Evolutionary conservation across 352 stramenopile genomes (phyloP).

Genomic region (Pythium brachiatum): DNA sequence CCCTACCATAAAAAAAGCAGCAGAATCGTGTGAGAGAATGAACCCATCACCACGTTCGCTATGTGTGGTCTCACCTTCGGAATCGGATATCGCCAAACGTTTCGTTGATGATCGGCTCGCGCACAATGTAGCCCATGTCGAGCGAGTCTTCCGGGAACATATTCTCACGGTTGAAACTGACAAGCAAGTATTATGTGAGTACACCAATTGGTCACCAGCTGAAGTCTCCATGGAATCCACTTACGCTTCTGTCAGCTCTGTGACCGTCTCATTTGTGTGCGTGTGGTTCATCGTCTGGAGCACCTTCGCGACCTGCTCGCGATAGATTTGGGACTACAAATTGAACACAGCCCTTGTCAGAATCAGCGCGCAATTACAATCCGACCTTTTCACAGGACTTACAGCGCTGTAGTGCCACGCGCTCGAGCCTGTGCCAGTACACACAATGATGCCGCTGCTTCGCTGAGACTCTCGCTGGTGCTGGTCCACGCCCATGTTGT

Average conservation of each 20-base stretch:
- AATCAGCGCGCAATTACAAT: neutral
- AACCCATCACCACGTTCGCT: neutral
- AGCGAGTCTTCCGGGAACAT: slow-evolving; percentile 80
- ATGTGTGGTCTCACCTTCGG: slow-evolving; percentile 46
- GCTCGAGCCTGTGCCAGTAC: slow-evolving; percentile 84
- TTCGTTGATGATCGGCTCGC: slow-evolving; percentile 88
- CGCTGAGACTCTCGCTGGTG: slow-evolving; percentile 85
- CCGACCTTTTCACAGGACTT: slow-evolving; percentile 22
- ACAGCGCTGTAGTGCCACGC: slow-evolving; percentile 87
- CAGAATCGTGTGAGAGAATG: neutral
- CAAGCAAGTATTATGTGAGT: neutral
- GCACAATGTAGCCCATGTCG: slow-evolving; percentile 86
- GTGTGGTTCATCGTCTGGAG: slow-evolving; percentile 83
- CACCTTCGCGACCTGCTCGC: slow-evolving; percentile 83
- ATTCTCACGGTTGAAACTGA: slow-evolving; percentile 84
- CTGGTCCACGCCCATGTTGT: slow-evolving; percentile 88
- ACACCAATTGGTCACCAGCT: neutral
- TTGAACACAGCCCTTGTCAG: neutral
- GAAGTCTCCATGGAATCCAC: slow-evolving; percentile 11
- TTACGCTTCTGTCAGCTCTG: slow-evolving; percentile 83
- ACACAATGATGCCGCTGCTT: slow-evolving; percentile 87
- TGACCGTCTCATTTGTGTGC: slow-evolving; percentile 87
- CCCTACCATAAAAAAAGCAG: slow-evolving; percentile 32
- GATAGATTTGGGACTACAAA: slow-evolving; percentile 77
- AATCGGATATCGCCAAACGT: slow-evolving; percentile 89